Evolutionary conservation across 2,329 filamentous ascomycete genomes (phyloP), one percentile per base, ranked within the genome.

Genomic region (Sclerotinia sclerotiorum): DNA sequence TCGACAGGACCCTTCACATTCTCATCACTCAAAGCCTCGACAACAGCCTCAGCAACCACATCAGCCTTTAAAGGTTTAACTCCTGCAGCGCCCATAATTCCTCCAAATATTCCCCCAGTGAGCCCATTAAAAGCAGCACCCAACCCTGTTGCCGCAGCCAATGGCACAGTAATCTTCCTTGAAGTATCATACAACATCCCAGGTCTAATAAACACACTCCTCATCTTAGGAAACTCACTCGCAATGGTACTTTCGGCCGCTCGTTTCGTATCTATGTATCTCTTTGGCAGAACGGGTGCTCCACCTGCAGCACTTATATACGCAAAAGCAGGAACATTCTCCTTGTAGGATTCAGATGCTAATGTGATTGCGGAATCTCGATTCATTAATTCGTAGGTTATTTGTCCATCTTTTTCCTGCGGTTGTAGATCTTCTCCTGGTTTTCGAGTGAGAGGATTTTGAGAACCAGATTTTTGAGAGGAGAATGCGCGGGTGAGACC

Each of bases 331-430:
- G 84, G 81, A 19, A 90, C 89, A 48, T 87, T 84, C 69, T 87
- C 86, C 46, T 81, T 81, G 35, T 85, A 84, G 1, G 93, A 88
- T 77, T 94, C 91, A 76, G 90, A 88, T 19, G 94, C 95, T 19
- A 97, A 84, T 67, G 90, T 86, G 70, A 98, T 87, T 60, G 94
- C 94, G 81, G 83, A 87, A 81, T 98, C 94, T 68, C 95, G 87
- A 81, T 99, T 99, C 93, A 99, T 97, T 70, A 93, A 84, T 82
- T 98, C 95, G 82, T 99, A 99, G 24, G 94, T 97, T 75, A 97
- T 84, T 80, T 95, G 91, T 35, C 89, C 88, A 73, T 88, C 88
- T 57, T 82, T 85, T 78, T 91, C 88, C 65, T 88, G 83, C 0
- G 89, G 85, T 73, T 85, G 84, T 73, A 94, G 84, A 70, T 86